Percentiles rank a stretch among this genome's conserved stretches.
These are phyloP conservation scores for Bryoglossum gracile DNA, from an alignment of 495 filamentous ascomycete genomes.

Conservation along the genomic window DNA sequence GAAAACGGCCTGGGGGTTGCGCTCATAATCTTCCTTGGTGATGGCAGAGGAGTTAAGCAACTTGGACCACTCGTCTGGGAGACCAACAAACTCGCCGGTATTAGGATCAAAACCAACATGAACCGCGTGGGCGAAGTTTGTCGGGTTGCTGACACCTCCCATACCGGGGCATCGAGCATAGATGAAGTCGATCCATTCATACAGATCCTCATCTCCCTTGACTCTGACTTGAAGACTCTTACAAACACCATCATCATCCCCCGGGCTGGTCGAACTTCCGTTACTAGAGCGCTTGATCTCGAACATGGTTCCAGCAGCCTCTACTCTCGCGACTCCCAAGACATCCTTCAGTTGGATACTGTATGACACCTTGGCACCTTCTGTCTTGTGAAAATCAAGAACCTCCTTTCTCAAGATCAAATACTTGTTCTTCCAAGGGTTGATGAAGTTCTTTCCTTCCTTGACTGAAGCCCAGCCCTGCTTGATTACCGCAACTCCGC, in stretches of 20 bases:
- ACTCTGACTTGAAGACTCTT: constrained; percentile 82
- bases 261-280: constrained; percentile 51
- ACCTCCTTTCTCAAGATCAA: constrained; percentile 81
- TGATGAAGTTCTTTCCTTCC: constrained; percentile 80
- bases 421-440: constrained; percentile 78
- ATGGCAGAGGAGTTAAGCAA: constrained; percentile 91
- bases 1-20: constrained; percentile 96
- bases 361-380: constrained; percentile 72
- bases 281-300: constrained; percentile 75
- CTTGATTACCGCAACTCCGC: constrained; percentile 69
- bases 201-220: constrained; percentile 90
- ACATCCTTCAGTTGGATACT: constrained; percentile 80
- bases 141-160: constrained; percentile 96
- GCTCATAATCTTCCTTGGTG: constrained; percentile 94
- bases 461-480: constrained; percentile 80
- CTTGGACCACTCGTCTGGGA: constrained; percentile 95
- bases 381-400: constrained; percentile 86
- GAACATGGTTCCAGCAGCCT: constrained; percentile 80
- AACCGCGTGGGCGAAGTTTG: constrained; percentile 92
- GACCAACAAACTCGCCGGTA: constrained; percentile 84
- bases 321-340: constrained; percentile 74
- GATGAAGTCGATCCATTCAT: constrained; percentile 97
- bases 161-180: constrained; percentile 94
- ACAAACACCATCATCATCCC: constrained; percentile 64
- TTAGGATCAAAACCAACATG: constrained; percentile 96